Base-by-base conservation (phyloP, 176 grass and related monocot genomes). In the Oryza nivara region DNA sequence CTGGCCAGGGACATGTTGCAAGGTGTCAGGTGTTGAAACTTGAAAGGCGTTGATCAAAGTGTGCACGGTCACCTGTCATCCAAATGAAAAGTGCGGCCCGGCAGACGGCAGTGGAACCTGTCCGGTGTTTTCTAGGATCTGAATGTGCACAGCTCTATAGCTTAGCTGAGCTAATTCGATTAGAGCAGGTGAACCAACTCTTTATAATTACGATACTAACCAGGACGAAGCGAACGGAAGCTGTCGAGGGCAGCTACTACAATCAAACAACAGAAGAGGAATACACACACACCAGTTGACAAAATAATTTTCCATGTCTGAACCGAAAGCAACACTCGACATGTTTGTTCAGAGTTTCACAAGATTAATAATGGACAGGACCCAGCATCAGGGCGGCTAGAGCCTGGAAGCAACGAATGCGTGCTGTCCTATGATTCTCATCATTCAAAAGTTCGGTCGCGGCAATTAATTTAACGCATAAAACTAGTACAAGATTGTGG, bases 121-220 rank as follows among this genome's bases (percentile, higher is more conserved):
- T 16, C 14, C 64, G 43, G 15, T 40, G 44, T 52, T 25, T 25
- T 78, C 16, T 36, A 30, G 56, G 70, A 17, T 8, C 34, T 11
- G 52, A 64, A 38, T 73, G 43, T 3, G 19, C 51, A 28, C 7
- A 71, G 7, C 35, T 67, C n/a, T 28, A 1, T 20, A 2, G 48
- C n/a, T 86, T 80, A 73, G 44, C 32, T 38, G 26, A 75, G 77
- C 38, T 63, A 63, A 63, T 81, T 75, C 45, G 70, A 80, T 86
- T 85, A 12, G 41, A 25, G 64, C 63, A 80, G 76, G 77, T 81
- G 9, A 85, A 75, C 82, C 30, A 70, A 76, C 70, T 11, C 20
- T 72, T 65, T 14, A 30, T 30, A 30, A 30, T 30, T 30, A 14
- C 28, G 0, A 43, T 4, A 25, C 40, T 2, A 73, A 60, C 56